Conservation (phyloP, 306 rosid species). For the Biancaea sappan region DNA sequence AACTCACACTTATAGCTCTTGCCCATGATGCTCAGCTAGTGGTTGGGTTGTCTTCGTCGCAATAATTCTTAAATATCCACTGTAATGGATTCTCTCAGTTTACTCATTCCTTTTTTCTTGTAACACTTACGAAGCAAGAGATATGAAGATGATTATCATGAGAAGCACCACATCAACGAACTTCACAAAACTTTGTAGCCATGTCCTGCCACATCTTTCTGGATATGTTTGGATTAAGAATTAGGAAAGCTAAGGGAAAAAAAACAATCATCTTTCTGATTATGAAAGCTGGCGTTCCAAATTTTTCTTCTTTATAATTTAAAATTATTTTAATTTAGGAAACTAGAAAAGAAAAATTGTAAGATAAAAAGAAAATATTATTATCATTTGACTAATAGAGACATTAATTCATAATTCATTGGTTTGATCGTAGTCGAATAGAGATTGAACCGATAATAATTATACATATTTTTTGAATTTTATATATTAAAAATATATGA, state of each 20-base stretch:
- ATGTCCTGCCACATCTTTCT: not conserved
- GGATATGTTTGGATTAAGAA: not conserved
- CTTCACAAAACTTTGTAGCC: not conserved
- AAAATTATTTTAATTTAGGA: no score
- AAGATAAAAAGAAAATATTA: no score
- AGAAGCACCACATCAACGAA: not conserved
- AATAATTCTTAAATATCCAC: not conserved
- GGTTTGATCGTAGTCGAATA: no score
- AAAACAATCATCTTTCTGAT: no score
- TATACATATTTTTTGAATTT: no score
- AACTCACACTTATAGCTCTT: not conserved
- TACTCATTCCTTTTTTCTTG: not conserved
- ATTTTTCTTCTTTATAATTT: no score
- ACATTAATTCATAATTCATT: no score
- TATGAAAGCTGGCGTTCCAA: no score
- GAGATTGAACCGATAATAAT: no score
- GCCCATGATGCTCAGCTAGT: not conserved
- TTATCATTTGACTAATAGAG: no score
- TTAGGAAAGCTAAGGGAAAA: not conserved
- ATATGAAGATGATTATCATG: not conserved
- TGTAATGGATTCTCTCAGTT: not conserved
- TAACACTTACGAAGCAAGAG: not conserved
- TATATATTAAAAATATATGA: no score
- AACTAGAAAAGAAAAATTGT: no score
- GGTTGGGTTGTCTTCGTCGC: slow-evolving; percentile 18